Evolutionary conservation across 176 grass and related monocot species (phyloP).

Genomic region (Zoysia japonica): DNA sequence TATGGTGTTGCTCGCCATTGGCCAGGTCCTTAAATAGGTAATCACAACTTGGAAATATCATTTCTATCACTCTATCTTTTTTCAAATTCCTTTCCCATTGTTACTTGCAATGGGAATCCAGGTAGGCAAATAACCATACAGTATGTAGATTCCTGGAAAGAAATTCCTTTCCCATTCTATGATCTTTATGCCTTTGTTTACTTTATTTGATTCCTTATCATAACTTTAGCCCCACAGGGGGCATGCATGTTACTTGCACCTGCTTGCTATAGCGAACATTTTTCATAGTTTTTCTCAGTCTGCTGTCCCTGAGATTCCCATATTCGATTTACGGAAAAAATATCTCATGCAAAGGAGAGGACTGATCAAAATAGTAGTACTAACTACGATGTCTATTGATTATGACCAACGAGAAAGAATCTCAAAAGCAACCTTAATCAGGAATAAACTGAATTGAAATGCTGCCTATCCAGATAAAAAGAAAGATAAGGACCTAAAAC

Average conservation of each 20-base stretch:
- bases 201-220: conserved; percentile 46
- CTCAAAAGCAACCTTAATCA: conserved; percentile 28
- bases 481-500: background rate
- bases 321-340: conserved; percentile 33
- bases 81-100: conserved; percentile 39
- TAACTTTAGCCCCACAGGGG: conserved; percentile 24
- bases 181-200: background rate
- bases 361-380: conserved; percentile 21
- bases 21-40: conserved; percentile 51
- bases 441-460: conserved; percentile 24
- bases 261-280: background rate
- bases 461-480: conserved; percentile 15
- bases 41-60: background rate
- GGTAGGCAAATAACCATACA: background rate
- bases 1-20: background rate
- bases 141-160: background rate
- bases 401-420: conserved; percentile 12
- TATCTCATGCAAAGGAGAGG: conserved; percentile 1
- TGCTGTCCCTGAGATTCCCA: background rate
- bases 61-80: background rate
- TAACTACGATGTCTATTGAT: conserved; percentile 29
- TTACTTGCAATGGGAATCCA: background rate
- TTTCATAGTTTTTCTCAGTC: conserved; percentile 22
- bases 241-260: conserved; percentile 26
- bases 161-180: background rate